A percentile compares a stretch with the other conserved stretches of the same genome.
phyloP scores from a whole-genome alignment of 2,329 filamentous ascomycete species.

The Xylaria arbuscula region DNA sequence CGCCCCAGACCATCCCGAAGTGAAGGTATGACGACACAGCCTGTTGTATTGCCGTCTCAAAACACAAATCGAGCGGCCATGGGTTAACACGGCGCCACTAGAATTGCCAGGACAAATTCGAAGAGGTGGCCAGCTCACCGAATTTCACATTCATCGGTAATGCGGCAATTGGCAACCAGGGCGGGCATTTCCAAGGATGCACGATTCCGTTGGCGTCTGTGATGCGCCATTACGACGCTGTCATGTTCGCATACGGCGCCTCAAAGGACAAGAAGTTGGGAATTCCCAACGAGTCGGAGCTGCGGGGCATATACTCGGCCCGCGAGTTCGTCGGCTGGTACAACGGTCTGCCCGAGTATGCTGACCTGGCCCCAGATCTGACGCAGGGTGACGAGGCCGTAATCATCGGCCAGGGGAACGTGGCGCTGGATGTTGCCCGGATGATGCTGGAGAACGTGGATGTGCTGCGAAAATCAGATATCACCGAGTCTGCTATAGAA shows the following conservation, averaged over 20 bases:
- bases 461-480: constrained; percentile 82
- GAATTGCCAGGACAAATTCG: constrained; percentile 96
- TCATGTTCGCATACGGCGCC: constrained; percentile 93
- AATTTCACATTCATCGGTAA: constrained; percentile 94
- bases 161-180: constrained; percentile 74
- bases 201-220: constrained; percentile 74
- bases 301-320: constrained; percentile 85
- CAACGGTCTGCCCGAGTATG: constrained; percentile 89
- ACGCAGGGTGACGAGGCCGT: constrained; percentile 82
- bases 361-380: constrained; percentile 77
- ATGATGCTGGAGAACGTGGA: constrained; percentile 84
- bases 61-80: background rate
- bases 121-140: constrained; percentile 83
- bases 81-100: constrained; percentile 52
- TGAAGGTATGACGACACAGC: constrained; percentile 74
- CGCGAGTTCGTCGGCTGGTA: constrained; percentile 98
- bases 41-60: background rate
- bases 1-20: constrained; percentile 97
- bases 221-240: constrained; percentile 86
- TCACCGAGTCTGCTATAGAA: constrained; percentile 84
- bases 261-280: constrained; percentile 82
- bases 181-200: constrained; percentile 54
- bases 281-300: constrained; percentile 79
- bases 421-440: constrained; percentile 91
- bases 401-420: constrained; percentile 94